phyloP scores from a whole-genome alignment of 495 filamentous ascomycete species.

The Talaromyces stipitatus region DNA sequence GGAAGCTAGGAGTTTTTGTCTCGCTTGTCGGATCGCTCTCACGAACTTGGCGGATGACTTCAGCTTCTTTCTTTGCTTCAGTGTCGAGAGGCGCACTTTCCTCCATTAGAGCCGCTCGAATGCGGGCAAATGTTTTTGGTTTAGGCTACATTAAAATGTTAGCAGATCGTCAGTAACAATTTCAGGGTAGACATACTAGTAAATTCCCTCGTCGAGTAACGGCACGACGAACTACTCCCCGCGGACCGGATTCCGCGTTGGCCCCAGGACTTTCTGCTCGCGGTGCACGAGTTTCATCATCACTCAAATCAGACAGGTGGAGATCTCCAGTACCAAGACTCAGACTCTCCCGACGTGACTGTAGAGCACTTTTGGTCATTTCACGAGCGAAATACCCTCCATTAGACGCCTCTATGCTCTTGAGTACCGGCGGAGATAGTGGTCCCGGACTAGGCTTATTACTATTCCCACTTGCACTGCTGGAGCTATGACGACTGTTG shows the following conservation, averaged over 20 bases:
- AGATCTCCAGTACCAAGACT: slow-evolving; percentile 81
- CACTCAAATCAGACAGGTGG: slow-evolving; percentile 78
- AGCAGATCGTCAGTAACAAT: neutral
- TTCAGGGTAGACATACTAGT: slow-evolving; percentile 49
- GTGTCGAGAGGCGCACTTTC: slow-evolving; percentile 81
- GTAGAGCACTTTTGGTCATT: slow-evolving; percentile 34
- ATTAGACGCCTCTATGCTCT: slow-evolving; percentile 48
- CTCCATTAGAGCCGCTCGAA: slow-evolving; percentile 80
- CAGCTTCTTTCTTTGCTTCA: slow-evolving; percentile 84
- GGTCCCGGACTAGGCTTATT: slow-evolving; percentile 60
- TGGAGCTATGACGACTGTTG: slow-evolving; percentile 58
- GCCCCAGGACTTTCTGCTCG: slow-evolving; percentile 37
- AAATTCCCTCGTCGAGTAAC: slow-evolving; percentile 86
- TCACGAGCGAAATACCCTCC: slow-evolving; percentile 36
- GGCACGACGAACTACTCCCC: slow-evolving; percentile 49
- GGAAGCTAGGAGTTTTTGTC: slow-evolving; percentile 24
- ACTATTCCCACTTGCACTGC: slow-evolving; percentile 62
- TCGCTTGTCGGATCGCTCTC: slow-evolving; percentile 53
- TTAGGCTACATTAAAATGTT: slow-evolving; percentile 56
- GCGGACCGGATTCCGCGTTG: slow-evolving; percentile 33
- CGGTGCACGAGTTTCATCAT: slow-evolving; percentile 50
- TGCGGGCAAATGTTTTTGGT: slow-evolving; percentile 87
- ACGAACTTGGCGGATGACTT: slow-evolving; percentile 88
- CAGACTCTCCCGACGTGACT: slow-evolving; percentile 70
- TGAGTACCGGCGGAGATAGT: slow-evolving; percentile 55